Evolutionary conservation across 176 grass and related monocot genomes (phyloP).

Genomic region (Chloris gayana): DNA sequence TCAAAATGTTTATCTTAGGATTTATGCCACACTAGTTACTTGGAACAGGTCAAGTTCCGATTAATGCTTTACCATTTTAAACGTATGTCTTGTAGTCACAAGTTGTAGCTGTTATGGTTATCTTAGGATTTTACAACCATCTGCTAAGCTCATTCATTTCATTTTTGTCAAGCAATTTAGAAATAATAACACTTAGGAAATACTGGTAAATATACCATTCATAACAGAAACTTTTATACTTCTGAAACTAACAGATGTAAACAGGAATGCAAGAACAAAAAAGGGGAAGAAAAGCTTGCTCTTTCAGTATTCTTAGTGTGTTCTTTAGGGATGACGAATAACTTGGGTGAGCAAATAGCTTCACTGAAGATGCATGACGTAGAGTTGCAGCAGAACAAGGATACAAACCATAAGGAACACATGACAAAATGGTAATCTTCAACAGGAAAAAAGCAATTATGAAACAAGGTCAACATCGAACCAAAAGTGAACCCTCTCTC

Average conservation of each 20-base stretch:
- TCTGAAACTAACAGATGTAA: slow-evolving; percentile 17
- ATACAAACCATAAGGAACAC: slow-evolving; percentile 36
- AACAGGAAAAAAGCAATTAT: slow-evolving; percentile 31
- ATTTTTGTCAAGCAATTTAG: slow-evolving; percentile 1
- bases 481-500: slow-evolving; percentile 39
- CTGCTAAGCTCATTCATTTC: slow-evolving; percentile 7
- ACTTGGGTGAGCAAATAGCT: slow-evolving; percentile 51
- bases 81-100: background rate
- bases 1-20: too few relatives aligned
- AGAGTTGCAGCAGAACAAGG: slow-evolving; percentile 25
- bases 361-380: slow-evolving; percentile 41
- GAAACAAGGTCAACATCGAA: slow-evolving; percentile 51
- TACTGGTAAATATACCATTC: background rate
- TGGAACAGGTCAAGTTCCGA: slow-evolving; percentile 2
- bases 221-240: background rate
- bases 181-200: slow-evolving; percentile 23
- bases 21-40: slow-evolving; percentile 13
- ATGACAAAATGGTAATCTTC: slow-evolving; percentile 51
- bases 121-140: slow-evolving; percentile 20
- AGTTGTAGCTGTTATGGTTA: slow-evolving; percentile 14
- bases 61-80: slow-evolving; percentile 25
- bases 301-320: slow-evolving; percentile 27
- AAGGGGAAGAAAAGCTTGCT: slow-evolving; percentile 24
- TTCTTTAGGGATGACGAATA: slow-evolving; percentile 39
- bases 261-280: background rate